These are phyloP conservation scores for Haematococcus sp. DNA, from an alignment of 139 green algal genomes.

Conservation along the genomic window DNA sequence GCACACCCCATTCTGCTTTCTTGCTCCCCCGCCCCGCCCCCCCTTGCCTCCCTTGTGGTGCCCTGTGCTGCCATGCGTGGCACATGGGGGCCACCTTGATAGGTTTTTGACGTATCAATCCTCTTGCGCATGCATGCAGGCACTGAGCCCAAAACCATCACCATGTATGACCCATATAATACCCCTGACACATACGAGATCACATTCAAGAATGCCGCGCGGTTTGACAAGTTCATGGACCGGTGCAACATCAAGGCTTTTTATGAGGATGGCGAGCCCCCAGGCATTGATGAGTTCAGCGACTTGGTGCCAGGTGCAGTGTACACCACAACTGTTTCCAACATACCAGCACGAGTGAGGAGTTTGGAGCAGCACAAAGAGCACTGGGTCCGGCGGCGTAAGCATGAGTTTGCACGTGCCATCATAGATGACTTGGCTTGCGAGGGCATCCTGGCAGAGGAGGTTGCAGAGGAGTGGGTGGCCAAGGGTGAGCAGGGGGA, in stretches of 20 bases:
- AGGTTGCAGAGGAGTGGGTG: no score
- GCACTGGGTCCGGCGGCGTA: neutral
- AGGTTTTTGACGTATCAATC: no score
- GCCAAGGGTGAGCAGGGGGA: no score
- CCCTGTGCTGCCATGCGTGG: no score
- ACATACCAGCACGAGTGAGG: conserved; percentile 4
- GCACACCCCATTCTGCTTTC: no score
- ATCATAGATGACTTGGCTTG: no score
- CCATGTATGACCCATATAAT: neutral
- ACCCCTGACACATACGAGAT: neutral
- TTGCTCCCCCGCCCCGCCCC: no score
- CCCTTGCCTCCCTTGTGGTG: no score
- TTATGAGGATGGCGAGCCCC: neutral
- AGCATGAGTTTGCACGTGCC: neutral
- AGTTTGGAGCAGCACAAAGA: conserved; percentile 2
- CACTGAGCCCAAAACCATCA: neutral
- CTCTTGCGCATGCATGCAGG: conserved; percentile 6
- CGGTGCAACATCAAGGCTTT: neutral
- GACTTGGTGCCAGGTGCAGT: conserved; percentile 1
- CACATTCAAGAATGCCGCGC: neutral
- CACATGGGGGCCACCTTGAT: no score
- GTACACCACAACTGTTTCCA: conserved; percentile 5
- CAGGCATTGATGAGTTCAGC: conserved; percentile 1
- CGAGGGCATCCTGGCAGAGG: no score
- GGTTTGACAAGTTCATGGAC: conserved; percentile 5